phyloP scores from a whole-genome alignment of 805 yeast species.

The Candida glaebosa region DNA sequence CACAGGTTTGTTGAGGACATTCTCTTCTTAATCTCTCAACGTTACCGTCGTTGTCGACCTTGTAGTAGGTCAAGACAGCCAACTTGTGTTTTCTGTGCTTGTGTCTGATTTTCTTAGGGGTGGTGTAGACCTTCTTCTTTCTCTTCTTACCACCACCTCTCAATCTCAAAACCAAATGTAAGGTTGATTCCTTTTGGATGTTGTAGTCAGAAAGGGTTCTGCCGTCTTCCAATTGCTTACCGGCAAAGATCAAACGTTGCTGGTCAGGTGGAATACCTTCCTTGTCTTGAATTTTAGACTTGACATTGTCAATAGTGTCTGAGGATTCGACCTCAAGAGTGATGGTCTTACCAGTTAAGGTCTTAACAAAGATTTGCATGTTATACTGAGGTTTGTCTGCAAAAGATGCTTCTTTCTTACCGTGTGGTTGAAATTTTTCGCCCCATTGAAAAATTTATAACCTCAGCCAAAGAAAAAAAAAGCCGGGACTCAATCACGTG shows the following conservation, averaged over 20 bases:
- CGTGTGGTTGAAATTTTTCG: conserved; percentile 14
- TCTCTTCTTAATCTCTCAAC: conserved; percentile 99
- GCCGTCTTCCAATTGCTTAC: conserved; percentile 99
- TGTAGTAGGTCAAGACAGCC: conserved; percentile 99
- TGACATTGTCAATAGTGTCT: conserved; percentile 98
- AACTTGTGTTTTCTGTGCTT: conserved; percentile 99
- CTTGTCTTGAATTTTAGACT: conserved; percentile 98
- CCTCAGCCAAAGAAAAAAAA: no score
- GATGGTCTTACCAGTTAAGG: conserved; percentile 99
- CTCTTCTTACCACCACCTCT: conserved; percentile 99
- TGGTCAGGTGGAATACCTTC: conserved; percentile 99
- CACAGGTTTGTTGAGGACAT: conserved; percentile 90
- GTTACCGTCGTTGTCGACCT: conserved; percentile 97
- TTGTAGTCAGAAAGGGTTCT: conserved; percentile 99
- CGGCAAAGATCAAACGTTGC: conserved; percentile 99
- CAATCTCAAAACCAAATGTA: conserved; percentile 93
- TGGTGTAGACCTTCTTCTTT: conserved; percentile 99
- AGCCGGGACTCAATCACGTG: no score
- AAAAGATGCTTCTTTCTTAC: conserved; percentile 49
- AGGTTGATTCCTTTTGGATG: conserved; percentile 99
- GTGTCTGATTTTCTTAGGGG: conserved; percentile 99
- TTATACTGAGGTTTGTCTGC: conserved; percentile 35
- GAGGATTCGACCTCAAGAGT: conserved; percentile 98
- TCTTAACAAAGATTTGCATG: conserved; percentile 98
- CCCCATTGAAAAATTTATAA: neutral